phyloP scores from a whole-genome alignment of 768 basidiomycete species.

The Favolaschia claudopus region DNA sequence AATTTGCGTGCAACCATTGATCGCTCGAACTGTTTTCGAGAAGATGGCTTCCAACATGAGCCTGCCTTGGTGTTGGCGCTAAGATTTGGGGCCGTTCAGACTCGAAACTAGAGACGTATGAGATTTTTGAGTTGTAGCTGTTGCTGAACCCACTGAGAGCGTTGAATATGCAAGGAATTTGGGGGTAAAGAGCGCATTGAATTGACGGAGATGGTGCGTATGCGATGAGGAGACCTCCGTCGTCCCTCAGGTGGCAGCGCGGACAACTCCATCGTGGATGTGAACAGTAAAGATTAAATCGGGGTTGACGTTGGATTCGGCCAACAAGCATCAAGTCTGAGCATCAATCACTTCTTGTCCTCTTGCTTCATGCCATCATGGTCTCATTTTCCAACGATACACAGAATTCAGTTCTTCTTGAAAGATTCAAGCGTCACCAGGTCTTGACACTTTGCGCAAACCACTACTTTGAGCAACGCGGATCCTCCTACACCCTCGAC shows the following conservation, averaged over 20 bases:
- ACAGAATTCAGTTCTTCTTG: too few species aligned
- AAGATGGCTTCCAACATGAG: conserved; percentile 9
- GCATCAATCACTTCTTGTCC: too few species aligned
- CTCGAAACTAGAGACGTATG: conserved; percentile 7
- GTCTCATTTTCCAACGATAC: too few species aligned
- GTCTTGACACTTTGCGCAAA: too few species aligned
- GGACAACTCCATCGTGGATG: conserved; percentile 48
- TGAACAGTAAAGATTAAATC: neutral
- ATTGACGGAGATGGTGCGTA: conserved; percentile 41
- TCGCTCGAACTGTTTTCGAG: conserved; percentile 22
- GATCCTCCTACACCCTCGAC: too few species aligned
- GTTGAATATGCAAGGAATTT: neutral
- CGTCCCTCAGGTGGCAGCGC: conserved; percentile 46
- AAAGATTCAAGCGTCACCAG: too few species aligned
- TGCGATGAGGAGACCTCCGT: conserved; percentile 36
- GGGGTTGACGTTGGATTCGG: neutral
- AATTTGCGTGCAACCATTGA: conserved; percentile 14
- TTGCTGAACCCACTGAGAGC: conserved; percentile 13
- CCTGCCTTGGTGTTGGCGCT: conserved; percentile 23
- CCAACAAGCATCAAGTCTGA: too few species aligned
- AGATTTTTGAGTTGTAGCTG: neutral
- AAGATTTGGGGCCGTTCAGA: conserved; percentile 26
- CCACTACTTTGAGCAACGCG: too few species aligned
- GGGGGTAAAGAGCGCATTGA: conserved; percentile 24
- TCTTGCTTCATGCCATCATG: too few species aligned